These are phyloP conservation scores for Polysphondylium violaceum DNA, from an alignment of 78 protist genomes.

Conservation along the genomic window DNA sequence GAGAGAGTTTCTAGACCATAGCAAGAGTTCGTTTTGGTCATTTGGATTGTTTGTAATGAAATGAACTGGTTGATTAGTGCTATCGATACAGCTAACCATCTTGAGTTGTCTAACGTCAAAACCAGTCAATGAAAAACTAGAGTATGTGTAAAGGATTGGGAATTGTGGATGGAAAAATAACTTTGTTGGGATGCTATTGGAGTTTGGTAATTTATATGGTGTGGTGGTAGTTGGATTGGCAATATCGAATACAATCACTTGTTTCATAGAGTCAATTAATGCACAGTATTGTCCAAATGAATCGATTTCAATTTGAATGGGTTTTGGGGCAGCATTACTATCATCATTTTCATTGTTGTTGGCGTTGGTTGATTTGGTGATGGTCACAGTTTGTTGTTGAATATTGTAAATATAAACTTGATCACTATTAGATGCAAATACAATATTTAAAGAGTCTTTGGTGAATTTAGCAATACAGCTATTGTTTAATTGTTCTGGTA, in stretches of 20 bases:
- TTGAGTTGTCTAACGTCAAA: not conserved
- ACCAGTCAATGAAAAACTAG: not conserved
- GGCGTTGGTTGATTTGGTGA: not conserved
- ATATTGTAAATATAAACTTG: slow-evolving; percentile 7
- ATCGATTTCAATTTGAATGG: not conserved
- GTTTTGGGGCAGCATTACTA: not conserved
- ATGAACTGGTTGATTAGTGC: not conserved
- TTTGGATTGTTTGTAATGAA: slow-evolving; percentile 20
- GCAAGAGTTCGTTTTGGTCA: not conserved
- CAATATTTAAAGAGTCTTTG: slow-evolving; percentile 1
- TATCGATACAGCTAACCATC: not conserved
- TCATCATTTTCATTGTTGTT: not conserved
- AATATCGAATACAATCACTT: not conserved
- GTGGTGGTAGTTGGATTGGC: not conserved
- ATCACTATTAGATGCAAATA: not conserved
- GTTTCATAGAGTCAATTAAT: slow-evolving; percentile 12
- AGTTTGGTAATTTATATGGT: slow-evolving; percentile 25
- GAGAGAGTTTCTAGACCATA: not conserved
- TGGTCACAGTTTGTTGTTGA: not conserved
- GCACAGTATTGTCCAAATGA: not conserved
- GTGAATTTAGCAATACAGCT: not conserved
- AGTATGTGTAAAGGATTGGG: not conserved
- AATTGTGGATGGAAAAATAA: not conserved
- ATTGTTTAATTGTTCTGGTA: not conserved
- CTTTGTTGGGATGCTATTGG: slow-evolving; percentile 11